phyloP scores from a whole-genome alignment of 1,139 yeast species.

The Magnusiomyces sp. region DNA sequence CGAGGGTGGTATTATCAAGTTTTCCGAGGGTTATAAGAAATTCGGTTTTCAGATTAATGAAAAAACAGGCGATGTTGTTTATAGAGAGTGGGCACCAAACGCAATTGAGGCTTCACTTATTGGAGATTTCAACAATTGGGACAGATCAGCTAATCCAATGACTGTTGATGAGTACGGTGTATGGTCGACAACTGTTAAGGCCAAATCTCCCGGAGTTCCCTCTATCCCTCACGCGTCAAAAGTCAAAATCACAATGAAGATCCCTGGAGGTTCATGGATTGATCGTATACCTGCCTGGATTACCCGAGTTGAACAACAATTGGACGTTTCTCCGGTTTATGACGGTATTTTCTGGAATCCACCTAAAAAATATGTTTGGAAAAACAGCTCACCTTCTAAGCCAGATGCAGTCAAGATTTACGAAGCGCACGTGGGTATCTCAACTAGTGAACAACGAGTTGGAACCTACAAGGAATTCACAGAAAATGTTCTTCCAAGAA shows the following conservation, averaged over 20 bases:
- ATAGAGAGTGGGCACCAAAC: slow-evolving; percentile 85
- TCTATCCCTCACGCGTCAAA: slow-evolving; percentile 76
- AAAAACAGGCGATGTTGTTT: slow-evolving; percentile 45
- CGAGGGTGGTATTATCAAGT: slow-evolving; percentile 43
- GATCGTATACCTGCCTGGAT: slow-evolving; percentile 90
- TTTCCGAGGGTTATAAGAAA: slow-evolving; percentile 52
- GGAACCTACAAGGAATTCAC: slow-evolving; percentile 87
- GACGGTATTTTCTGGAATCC: slow-evolving; percentile 97
- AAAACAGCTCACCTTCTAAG: slow-evolving; percentile 51
- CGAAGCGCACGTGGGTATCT: slow-evolving; percentile 95
- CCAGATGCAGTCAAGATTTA: slow-evolving; percentile 66
- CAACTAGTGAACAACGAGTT: slow-evolving; percentile 78
- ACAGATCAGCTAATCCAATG: slow-evolving; percentile 50
- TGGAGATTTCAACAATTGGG: slow-evolving; percentile 91
- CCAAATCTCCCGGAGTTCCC: slow-evolving; percentile 40
- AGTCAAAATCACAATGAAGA: slow-evolving; percentile 61
- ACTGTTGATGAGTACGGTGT: slow-evolving; percentile 51
- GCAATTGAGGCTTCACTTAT: slow-evolving; percentile 65
- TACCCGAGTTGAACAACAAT: slow-evolving; percentile 64
- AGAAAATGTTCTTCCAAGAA: slow-evolving; percentile 67
- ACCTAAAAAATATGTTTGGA: slow-evolving; percentile 46
- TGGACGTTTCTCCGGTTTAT: slow-evolving; percentile 46
- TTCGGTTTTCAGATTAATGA: slow-evolving; percentile 69
- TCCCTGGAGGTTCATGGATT: slow-evolving; percentile 59
- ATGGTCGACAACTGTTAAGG: slow-evolving; percentile 51